Base-by-base conservation (phyloP, 2,329 filamentous ascomycete genomes). In the Pestalotiopsis sp. region DNA sequence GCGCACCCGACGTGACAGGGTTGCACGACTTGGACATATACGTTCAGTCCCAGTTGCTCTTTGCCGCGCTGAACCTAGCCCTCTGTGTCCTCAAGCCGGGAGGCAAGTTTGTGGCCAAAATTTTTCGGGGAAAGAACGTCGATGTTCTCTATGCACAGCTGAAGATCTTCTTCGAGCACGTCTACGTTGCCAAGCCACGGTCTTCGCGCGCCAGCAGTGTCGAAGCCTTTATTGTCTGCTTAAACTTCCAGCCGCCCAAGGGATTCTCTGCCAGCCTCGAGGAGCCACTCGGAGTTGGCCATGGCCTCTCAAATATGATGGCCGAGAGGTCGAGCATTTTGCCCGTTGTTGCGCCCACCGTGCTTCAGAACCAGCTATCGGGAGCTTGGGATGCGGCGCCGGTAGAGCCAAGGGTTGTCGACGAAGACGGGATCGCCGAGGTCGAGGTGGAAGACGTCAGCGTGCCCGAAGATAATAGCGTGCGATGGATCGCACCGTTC, bases 21-120 rank as follows among this genome's bases (percentile, higher is more conserved):
- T 87, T 99, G 1, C 96, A 99, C 80, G 96, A 99, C 79, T 89
- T 99, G 45, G 96, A 99, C 81, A 98, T 98, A 74, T 99, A 99
- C 81, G 93, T 99, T 20, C 96, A 99, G 82, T 95, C 93, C 9
- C 96, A 98, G 81, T 87, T 99, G 9, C 91, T 99, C 64, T 98
- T 97, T 80, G 94, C 95, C 0, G 96, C 96, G 0, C 88, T 99
- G 23, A 97, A 98, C 79, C 89, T 99, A 2, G 94, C 96, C 0
- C 89, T 98, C 13, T 97, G 95, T 78, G 94, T 99, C 13, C 88
- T 99, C 25, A 92, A 93, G 69, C 95, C 95, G 0, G 96, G 96
- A 58, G 96, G 96, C 71, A 97, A 94, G 77, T 99, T 99, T 75
- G 95, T 99, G 7, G 96, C 96, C 69, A 99, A 99, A 84, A 98